A percentile compares a stretch with the other conserved stretches of the same genome.
These are phyloP conservation scores for Aegilops speltoides DNA, from an alignment of 176 grass and related monocot genomes.

Conservation along the genomic window DNA sequence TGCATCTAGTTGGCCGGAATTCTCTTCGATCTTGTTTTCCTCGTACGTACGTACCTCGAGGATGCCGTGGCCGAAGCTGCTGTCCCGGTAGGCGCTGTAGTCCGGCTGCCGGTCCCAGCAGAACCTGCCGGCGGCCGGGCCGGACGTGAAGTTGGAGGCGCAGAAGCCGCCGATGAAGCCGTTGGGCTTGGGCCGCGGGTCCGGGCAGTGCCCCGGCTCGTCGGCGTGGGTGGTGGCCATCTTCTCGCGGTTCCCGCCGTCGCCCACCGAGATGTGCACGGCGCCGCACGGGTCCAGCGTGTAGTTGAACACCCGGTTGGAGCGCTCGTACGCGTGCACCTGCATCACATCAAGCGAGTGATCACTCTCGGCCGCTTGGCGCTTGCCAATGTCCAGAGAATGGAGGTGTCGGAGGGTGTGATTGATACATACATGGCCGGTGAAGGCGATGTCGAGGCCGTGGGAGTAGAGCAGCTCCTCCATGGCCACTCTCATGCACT, in stretches of 20 bases:
- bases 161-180: not conserved
- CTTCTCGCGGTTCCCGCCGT: slow-evolving; percentile 18
- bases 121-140: slow-evolving; percentile 66
- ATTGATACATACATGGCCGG: slow-evolving; percentile 63
- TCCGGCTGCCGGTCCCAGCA: slow-evolving; percentile 65
- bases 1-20: not conserved
- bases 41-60: slow-evolving; percentile 43
- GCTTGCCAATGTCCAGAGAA: not conserved
- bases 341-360: not conserved
- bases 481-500: slow-evolving; percentile 36
- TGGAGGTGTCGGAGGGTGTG: not conserved
- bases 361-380: not conserved
- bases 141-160: slow-evolving; percentile 65
- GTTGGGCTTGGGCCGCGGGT: slow-evolving; percentile 24
- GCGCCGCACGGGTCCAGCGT: slow-evolving; percentile 7
- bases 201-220: slow-evolving; percentile 59
- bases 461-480: slow-evolving; percentile 83
- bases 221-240: slow-evolving; percentile 72
- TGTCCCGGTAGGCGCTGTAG: slow-evolving; percentile 22
- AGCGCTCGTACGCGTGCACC: slow-evolving; percentile 92
- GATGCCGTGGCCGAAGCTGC: slow-evolving; percentile 87
- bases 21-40: not conserved
- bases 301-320: slow-evolving; percentile 77
- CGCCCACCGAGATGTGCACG: slow-evolving; percentile 7
- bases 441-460: slow-evolving; percentile 74